Base-by-base conservation (phyloP, 139 green algal species). In the Deuterostichococcus epilithicus region DNA sequence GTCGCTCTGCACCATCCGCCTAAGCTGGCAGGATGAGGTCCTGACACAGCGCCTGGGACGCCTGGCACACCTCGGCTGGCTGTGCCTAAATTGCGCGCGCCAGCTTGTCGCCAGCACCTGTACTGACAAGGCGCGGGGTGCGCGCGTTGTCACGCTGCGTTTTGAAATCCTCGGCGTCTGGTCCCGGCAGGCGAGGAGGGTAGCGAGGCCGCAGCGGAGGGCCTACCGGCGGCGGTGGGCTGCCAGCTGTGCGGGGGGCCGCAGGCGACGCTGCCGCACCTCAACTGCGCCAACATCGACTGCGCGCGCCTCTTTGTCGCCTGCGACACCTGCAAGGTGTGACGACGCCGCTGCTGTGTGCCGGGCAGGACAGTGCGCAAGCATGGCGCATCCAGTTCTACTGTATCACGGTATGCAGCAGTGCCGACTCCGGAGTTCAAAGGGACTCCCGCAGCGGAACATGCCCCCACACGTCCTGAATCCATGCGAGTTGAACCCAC, bases 251-350 rank as follows among this genome's bases (percentile, higher is more conserved):
- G 94, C 78, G 86, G 88, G 38, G 81, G 59, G 0, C 44, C 73
- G 3, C 13, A 20, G 13, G 88, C 91, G 32, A 70, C 87, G 65
- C 88, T 97, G 77, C 94, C 93, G 0, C 94, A 98, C 81, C 70
- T 94, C 68, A 98, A 98, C 84, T 98, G 94, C 78, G 91, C 93
- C 60, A 98, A 97, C 82, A 86, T 97, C 0, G 90, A 86, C 70
- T 81, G 81, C 89, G 97, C 97, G 84, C 86, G 91, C 79, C 92
- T 97, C 35, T 97, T 97, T 74, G 82, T 98, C 18, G 87, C 91
- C 2, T 98, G 94, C 80, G 28, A 74, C 2, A 39, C 66, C 23
- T 95, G 92, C 88, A 89, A 90, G 85, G 70, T 76, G 35, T 42
- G 26, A 44, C 34, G 37, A 33, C 44, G 23, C 34, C 5, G 2